Conservation (phyloP, 306 rosid genomes). For the Trifolium subterraneum region DNA sequence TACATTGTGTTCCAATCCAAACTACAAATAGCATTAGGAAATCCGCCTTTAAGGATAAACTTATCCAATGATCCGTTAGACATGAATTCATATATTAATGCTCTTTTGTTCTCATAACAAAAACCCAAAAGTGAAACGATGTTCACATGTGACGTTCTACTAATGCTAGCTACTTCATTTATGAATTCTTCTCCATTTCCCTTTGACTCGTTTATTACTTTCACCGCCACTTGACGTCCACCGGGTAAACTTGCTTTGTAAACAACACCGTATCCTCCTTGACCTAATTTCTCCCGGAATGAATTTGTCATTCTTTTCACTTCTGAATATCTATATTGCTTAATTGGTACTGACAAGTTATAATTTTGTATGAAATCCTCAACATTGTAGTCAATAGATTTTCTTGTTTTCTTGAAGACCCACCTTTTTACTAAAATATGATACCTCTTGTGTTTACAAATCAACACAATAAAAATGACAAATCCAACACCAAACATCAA, state of each 20-base stretch:
- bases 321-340: background rate
- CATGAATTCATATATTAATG: too few relatives aligned
- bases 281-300: background rate
- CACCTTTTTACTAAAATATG: too few relatives aligned
- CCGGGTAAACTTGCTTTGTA: background rate
- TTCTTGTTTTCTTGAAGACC: background rate
- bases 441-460: background rate
- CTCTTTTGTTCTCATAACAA: too few relatives aligned
- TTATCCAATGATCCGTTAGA: too few relatives aligned
- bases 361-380: background rate
- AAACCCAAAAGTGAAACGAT: background rate
- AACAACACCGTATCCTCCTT: background rate
- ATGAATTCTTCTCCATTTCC: background rate
- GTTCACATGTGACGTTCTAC: background rate
- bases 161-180: background rate
- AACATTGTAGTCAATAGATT: background rate
- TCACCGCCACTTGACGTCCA: background rate
- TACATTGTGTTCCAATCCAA: too few relatives aligned
- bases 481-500: background rate
- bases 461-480: background rate
- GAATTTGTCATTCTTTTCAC: slow-evolving; percentile 4
- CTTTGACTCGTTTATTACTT: background rate
- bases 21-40: too few relatives aligned
- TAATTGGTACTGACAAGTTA: background rate
- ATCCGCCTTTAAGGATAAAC: too few relatives aligned